phyloP scores from a whole-genome alignment of 2,329 filamentous ascomycete species.

The Incumbomyces lentus region DNA sequence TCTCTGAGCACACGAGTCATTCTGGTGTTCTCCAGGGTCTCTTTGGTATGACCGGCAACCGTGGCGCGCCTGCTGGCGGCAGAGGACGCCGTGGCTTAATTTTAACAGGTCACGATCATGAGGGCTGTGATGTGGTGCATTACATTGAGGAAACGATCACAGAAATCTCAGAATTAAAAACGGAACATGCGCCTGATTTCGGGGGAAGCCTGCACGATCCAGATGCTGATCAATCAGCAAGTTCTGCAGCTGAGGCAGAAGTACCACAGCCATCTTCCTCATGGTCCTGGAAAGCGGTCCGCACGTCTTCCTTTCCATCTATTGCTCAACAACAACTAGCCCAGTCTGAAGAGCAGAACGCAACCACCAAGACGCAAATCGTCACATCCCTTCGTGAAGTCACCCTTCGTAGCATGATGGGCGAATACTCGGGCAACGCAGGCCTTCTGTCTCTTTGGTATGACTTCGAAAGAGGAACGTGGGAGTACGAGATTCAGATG shows the following conservation, averaged over 20 bases:
- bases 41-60: constrained; percentile 62
- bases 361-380: constrained; percentile 1
- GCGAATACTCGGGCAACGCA: constrained; percentile 83
- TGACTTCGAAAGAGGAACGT: constrained; percentile 59
- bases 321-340: constrained; percentile 23
- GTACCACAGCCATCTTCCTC: not conserved
- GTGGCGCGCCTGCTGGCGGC: constrained; percentile 49
- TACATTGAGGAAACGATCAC: constrained; percentile 39
- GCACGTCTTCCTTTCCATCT: not conserved
- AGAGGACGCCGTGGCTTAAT: constrained; percentile 65
- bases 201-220: not conserved
- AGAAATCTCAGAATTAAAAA: constrained; percentile 6
- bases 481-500: constrained; percentile 69
- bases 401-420: constrained; percentile 97
- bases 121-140: constrained; percentile 84
- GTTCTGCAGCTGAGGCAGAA: not conserved
- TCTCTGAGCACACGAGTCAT: constrained; percentile 58
- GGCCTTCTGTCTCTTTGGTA: constrained; percentile 87
- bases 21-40: constrained; percentile 72
- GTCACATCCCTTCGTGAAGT: constrained; percentile 67
- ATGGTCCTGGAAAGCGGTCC: constrained; percentile 5
- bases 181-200: not conserved
- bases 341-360: constrained; percentile 8
- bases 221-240: not conserved
- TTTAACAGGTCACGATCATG: constrained; percentile 89